phyloP scores from a whole-genome alignment of 2,329 filamentous ascomycete genomes.

The Sporothrix humicola region DNA sequence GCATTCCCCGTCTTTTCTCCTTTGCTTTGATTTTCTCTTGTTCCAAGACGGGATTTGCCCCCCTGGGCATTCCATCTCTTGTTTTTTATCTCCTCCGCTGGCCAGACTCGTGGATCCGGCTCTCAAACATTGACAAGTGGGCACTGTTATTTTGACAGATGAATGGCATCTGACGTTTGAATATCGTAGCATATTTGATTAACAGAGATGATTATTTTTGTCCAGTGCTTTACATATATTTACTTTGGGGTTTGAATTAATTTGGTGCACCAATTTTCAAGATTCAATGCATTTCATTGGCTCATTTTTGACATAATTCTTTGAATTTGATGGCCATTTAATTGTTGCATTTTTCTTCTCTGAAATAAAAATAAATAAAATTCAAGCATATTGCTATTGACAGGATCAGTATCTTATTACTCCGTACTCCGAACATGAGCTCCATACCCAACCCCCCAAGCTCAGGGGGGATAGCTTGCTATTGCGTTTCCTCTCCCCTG shows the following conservation, averaged over 20 bases:
- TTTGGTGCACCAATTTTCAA: background rate
- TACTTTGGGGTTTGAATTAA: background rate
- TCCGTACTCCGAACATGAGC: background rate
- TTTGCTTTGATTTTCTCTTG: background rate
- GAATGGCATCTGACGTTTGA: background rate
- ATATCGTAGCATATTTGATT: background rate
- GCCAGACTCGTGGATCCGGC: background rate
- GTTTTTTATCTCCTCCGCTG: background rate
- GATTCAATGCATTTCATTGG: background rate
- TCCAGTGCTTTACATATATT: background rate
- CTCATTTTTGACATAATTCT: background rate
- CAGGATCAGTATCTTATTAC: conserved; percentile 6
- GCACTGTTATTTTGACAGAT: background rate
- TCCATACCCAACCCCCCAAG: conserved; percentile 1
- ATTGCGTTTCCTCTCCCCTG: background rate
- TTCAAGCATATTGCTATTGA: conserved; percentile 2
- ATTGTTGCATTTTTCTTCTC: background rate
- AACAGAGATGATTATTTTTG: background rate
- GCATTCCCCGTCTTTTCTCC: background rate
- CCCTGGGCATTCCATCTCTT: background rate
- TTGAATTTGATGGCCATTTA: background rate
- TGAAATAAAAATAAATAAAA: background rate
- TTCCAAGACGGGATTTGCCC: background rate
- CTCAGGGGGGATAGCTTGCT: background rate
- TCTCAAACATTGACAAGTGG: background rate